These are phyloP conservation scores for Piromyces sp. DNA, from an alignment of 192 early-diverging fungal species.

Conservation along the genomic window DNA sequence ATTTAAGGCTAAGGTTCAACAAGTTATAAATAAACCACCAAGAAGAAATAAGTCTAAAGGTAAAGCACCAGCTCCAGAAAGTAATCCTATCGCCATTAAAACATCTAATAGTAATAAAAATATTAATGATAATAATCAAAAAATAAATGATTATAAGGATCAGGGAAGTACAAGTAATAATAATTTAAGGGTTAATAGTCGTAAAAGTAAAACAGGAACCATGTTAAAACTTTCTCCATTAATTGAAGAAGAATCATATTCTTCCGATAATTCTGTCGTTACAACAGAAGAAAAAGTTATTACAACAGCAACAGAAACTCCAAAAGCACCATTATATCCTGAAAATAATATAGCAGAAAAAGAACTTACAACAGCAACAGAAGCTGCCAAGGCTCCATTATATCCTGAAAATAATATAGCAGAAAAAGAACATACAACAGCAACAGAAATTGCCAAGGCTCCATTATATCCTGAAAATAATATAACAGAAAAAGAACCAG, in stretches of 20 bases:
- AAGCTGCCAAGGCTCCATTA: not conserved
- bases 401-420: not conserved
- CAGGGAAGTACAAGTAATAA: no score
- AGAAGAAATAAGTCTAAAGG: not conserved
- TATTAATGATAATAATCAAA: not conserved
- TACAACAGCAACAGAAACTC: not conserved
- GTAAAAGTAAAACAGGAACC: not conserved
- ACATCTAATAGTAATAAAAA: no score
- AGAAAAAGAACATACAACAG: not conserved
- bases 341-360: no score
- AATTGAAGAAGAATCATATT: not conserved
- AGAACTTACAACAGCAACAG: not conserved
- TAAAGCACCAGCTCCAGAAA: not conserved
- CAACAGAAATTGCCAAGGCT: not conserved
- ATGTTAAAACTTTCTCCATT: not conserved
- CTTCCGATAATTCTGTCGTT: not conserved
- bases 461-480: not conserved
- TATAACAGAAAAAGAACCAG: no score
- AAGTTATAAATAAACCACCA: not conserved
- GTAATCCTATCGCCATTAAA: not conserved
- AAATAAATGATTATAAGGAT: no score
- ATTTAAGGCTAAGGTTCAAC: not conserved
- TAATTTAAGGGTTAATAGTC: not conserved
- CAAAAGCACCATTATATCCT: not conserved
- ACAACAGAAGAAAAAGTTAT: no score